These are phyloP conservation scores for Graphilbum sp. DNA, from an alignment of 2,329 filamentous ascomycete species.

Conservation along the genomic window DNA sequence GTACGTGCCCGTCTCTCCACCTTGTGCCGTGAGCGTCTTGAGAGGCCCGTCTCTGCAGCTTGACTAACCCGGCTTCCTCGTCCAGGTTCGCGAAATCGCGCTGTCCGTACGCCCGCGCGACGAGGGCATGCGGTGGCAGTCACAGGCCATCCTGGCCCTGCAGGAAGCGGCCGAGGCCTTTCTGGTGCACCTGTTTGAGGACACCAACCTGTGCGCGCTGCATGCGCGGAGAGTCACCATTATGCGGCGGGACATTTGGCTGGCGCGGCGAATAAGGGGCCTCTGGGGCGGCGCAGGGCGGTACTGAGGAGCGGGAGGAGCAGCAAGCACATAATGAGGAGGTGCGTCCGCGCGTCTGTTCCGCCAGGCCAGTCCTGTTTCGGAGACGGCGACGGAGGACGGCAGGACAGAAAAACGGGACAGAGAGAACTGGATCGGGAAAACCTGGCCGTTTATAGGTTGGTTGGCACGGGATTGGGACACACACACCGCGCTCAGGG, in stretches of 20 bases:
- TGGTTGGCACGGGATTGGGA: no score
- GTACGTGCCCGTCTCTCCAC: constrained; percentile 22
- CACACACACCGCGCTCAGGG: no score
- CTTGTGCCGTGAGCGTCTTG: no score
- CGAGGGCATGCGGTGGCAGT: constrained; percentile 81
- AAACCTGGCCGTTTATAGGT: no score
- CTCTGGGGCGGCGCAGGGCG: constrained; percentile 55
- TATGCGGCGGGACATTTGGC: constrained; percentile 95
- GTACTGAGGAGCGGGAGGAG: constrained; percentile 11
- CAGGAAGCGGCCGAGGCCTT: constrained; percentile 96
- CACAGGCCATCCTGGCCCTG: constrained; percentile 79
- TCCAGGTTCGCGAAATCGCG: constrained; percentile 55
- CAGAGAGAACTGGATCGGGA: no score
- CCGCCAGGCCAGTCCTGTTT: no score
- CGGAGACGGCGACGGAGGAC: no score
- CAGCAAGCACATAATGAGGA: background rate
- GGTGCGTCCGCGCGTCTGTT: no score
- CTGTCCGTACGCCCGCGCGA: constrained; percentile 43
- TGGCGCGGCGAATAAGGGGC: constrained; percentile 66
- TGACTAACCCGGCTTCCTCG: background rate
- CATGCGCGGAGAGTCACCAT: constrained; percentile 95
- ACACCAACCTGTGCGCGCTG: constrained; percentile 89
- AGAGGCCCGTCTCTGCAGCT: no score
- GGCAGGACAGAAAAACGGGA: no score
- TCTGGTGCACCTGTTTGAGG: constrained; percentile 89